Percentiles rank a stretch among this genome's conserved stretches.
phyloP scores from a whole-genome alignment of 2,329 filamentous ascomycete species.

The Diaporthe australafricana region DNA sequence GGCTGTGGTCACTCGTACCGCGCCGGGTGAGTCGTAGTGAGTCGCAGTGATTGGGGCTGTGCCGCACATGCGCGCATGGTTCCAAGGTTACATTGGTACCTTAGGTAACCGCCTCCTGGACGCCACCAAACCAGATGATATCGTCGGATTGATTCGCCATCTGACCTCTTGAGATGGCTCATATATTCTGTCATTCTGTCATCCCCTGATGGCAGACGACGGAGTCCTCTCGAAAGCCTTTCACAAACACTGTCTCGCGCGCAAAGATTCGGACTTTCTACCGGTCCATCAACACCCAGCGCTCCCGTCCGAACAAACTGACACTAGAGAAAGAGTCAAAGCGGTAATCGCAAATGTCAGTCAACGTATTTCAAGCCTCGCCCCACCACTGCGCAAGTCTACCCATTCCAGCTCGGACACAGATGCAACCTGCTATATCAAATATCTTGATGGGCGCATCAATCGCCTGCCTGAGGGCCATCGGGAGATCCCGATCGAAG shows the following conservation, averaged over 20 bases:
- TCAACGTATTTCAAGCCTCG: background rate
- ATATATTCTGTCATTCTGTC: background rate
- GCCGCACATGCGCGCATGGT: background rate
- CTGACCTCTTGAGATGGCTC: background rate
- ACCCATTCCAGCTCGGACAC: background rate
- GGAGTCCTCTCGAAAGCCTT: background rate
- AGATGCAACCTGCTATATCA: background rate
- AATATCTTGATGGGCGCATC: constrained; percentile 8
- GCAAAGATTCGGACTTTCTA: background rate
- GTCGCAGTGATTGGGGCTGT: background rate
- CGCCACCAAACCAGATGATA: background rate
- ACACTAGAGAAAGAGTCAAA: constrained; percentile 11
- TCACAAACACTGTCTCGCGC: background rate
- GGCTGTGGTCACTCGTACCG: background rate
- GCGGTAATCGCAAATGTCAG: background rate
- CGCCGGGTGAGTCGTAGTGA: background rate
- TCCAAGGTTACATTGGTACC: background rate
- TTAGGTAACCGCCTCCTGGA: background rate
- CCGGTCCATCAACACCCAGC: background rate
- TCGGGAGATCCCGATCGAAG: background rate
- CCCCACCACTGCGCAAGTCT: background rate
- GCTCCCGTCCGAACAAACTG: background rate
- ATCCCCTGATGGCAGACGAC: background rate
- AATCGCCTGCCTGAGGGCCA: background rate
- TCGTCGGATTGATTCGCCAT: background rate